Conservation (phyloP, 768 basidiomycete species). For the Boletus sp. region DNA sequence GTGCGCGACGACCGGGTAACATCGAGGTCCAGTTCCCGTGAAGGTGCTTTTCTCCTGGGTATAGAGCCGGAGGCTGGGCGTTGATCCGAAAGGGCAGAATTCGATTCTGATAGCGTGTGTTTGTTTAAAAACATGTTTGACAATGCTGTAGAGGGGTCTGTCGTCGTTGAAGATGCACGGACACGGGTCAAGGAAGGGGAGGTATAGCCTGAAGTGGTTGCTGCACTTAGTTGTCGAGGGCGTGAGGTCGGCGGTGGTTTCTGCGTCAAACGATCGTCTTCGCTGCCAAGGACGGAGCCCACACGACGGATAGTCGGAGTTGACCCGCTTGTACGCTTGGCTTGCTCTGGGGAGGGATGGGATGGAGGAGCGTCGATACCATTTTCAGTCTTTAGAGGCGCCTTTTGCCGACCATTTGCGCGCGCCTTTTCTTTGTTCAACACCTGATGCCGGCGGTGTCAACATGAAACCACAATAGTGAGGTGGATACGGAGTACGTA, state of each 20-base stretch:
- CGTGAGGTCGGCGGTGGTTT: conserved; percentile 39
- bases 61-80: conserved; percentile 20
- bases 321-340: conserved; percentile 29
- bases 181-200: conserved; percentile 26
- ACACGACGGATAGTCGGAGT: conserved; percentile 52
- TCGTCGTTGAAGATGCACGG: conserved; percentile 34
- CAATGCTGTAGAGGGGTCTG: conserved; percentile 22
- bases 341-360: conserved; percentile 20
- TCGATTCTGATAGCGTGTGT: conserved; percentile 26
- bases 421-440: conserved; percentile 71
- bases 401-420: conserved; percentile 28
- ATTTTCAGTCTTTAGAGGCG: conserved; percentile 21
- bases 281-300: conserved; percentile 64
- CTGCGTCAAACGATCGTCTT: conserved; percentile 36
- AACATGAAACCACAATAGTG: conserved; percentile 13
- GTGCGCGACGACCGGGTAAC: conserved; percentile 29
- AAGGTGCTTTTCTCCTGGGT: conserved; percentile 22
- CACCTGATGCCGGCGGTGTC: conserved; percentile 38
- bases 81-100: conserved; percentile 31
- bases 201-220: conserved; percentile 36
- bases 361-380: conserved; percentile 13
- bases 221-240: conserved; percentile 45
- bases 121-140: conserved; percentile 21
- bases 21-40: conserved; percentile 30
- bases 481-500: conserved; percentile 39